Evolutionary conservation across 2,329 filamentous ascomycete species (phyloP).

Genomic region (Ophiocordyceps robertsii): DNA sequence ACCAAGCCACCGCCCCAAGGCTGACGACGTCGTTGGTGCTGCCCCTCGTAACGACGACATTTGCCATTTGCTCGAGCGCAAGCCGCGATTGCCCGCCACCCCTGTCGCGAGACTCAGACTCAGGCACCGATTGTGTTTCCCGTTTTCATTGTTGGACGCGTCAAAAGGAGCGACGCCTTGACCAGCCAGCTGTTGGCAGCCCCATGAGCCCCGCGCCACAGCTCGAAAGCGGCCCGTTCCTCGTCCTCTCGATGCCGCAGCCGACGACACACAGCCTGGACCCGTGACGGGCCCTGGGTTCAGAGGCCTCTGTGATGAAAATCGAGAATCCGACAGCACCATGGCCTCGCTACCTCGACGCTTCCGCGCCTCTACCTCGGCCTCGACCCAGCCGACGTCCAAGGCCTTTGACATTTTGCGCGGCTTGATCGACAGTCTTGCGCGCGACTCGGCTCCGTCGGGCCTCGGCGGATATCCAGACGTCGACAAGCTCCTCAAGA

Average conservation of each 20-base stretch:
- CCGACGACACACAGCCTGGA: conserved; percentile 17
- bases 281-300: conserved; percentile 22
- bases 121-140: too few relatives aligned
- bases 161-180: background rate
- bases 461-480: conserved; percentile 32
- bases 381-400: conserved; percentile 45
- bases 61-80: background rate
- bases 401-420: conserved; percentile 49
- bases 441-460: conserved; percentile 17
- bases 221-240: conserved; percentile 6
- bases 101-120: too few relatives aligned
- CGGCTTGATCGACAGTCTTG: conserved; percentile 35
- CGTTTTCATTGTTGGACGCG: background rate
- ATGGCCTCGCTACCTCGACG: conserved; percentile 41
- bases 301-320: conserved; percentile 8
- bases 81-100: too few relatives aligned
- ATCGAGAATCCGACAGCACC: conserved; percentile 2
- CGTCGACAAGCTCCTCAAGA: conserved; percentile 33
- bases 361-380: conserved; percentile 51
- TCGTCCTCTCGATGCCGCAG: conserved; percentile 19
- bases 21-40: background rate
- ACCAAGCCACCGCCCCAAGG: background rate
- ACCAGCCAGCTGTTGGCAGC: background rate
- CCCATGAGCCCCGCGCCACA: conserved; percentile 13
- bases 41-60: background rate